Conservation (phyloP, 306 rosid genomes). For the Quercus ilex region DNA sequence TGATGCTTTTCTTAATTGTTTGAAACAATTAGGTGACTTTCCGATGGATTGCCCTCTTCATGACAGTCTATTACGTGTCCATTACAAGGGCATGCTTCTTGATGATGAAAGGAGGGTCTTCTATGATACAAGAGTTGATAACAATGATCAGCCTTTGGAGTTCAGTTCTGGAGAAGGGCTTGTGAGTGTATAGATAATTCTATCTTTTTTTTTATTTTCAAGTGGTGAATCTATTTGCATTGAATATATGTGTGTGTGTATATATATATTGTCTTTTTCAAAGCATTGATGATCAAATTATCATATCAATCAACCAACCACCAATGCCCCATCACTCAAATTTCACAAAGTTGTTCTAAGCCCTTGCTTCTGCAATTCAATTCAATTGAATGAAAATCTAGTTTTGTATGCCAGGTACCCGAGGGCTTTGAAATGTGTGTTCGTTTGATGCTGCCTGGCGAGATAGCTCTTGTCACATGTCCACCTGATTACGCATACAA, state of each 20-base stretch:
- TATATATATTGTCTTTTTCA: no score
- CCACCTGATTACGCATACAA: conserved; percentile 98
- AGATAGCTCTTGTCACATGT: conserved; percentile 82
- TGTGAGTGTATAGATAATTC: conserved; percentile 52
- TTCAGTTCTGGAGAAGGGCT: conserved; percentile 97
- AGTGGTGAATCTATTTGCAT: no score
- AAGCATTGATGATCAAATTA: neutral
- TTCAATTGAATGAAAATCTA: neutral
- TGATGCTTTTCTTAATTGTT: conserved; percentile 23
- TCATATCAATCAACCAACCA: conserved; percentile 1
- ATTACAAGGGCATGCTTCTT: conserved; percentile 86
- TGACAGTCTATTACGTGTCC: conserved; percentile 83
- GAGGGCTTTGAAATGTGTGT: conserved; percentile 96
- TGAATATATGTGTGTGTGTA: no score
- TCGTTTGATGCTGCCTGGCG: conserved; percentile 97
- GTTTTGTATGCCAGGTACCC: conserved; percentile 56
- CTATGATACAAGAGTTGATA: conserved; percentile 79
- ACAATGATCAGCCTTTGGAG: conserved; percentile 84
- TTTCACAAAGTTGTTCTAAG: neutral
- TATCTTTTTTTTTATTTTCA: neutral
- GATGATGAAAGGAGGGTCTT: conserved; percentile 63
- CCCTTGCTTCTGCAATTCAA: neutral
- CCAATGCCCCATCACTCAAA: conserved; percentile 4
- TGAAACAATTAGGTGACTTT: conserved; percentile 72
- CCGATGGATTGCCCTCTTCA: conserved; percentile 99